These are phyloP conservation scores for Blastocystis sp. DNA, from an alignment of 352 stramenopile species.

Conservation along the genomic window DNA sequence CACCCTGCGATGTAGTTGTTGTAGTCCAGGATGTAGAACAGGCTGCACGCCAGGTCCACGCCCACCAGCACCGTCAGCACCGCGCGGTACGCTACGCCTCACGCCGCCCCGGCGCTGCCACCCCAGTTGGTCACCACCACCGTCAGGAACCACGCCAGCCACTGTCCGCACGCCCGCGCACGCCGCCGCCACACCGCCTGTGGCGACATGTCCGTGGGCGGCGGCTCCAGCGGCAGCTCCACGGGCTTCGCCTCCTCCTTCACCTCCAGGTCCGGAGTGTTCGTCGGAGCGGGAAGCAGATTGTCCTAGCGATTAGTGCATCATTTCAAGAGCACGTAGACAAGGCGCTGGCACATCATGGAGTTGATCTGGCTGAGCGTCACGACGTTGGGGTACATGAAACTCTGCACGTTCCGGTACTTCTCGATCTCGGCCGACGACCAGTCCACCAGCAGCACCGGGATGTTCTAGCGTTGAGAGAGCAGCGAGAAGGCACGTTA, in stretches of 20 bases:
- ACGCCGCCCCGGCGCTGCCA: not conserved
- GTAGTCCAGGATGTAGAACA: slow-evolving; percentile 42
- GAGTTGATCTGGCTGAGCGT: slow-evolving; percentile 46
- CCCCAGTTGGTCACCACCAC: not conserved
- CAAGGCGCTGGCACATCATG: slow-evolving; percentile 48
- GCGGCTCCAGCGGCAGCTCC: not conserved
- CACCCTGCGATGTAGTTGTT: slow-evolving; percentile 7
- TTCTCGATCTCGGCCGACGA: not conserved
- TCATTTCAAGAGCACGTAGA: not conserved
- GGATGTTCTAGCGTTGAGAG: slow-evolving; percentile 14
- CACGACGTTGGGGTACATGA: slow-evolving; percentile 44
- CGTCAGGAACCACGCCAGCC: not conserved
- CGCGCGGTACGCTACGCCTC: slow-evolving; percentile 14
- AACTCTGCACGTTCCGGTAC: slow-evolving; percentile 2
- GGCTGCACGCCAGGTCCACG: not conserved
- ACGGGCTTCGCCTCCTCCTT: slow-evolving; percentile 1
- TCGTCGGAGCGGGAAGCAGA: not conserved
- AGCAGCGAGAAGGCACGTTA: not conserved
- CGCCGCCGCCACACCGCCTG: not conserved
- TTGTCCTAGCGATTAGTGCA: not conserved
- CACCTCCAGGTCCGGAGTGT: not conserved
- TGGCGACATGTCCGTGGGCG: not conserved
- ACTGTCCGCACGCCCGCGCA: not conserved
- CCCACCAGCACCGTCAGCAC: slow-evolving; percentile 19
- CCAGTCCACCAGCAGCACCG: slow-evolving; percentile 55